These are phyloP conservation scores for Colletotrichum australisinense DNA, from an alignment of 2,329 filamentous ascomycete species.

Conservation along the genomic window DNA sequence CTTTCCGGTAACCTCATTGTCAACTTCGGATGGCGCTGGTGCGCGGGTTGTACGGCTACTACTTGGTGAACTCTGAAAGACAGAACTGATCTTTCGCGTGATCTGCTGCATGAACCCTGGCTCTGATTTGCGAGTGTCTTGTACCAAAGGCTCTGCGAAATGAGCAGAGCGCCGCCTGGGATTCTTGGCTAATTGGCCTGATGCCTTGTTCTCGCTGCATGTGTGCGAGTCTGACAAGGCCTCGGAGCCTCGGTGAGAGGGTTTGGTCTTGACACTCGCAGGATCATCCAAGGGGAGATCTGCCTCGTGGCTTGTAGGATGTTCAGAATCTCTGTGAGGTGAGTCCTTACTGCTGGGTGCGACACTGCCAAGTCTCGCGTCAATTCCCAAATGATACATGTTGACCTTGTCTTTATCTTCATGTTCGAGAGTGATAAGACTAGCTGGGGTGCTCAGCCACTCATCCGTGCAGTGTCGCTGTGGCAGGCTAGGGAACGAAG, in stretches of 20 bases:
- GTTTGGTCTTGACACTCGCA: not conserved
- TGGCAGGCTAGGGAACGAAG: constrained; percentile 47
- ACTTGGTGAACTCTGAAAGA: constrained; percentile 1
- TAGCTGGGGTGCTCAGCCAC: constrained; percentile 42
- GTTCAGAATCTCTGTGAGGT: constrained; percentile 32
- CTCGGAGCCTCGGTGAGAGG: constrained; percentile 7
- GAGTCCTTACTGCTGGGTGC: constrained; percentile 29
- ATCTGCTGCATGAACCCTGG: constrained; percentile 18
- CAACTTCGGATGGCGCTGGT: constrained; percentile 3
- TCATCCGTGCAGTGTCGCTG: constrained; percentile 47
- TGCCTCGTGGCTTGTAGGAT: constrained; percentile 36
- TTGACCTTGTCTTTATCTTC: constrained; percentile 21
- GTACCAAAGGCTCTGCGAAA: not conserved
- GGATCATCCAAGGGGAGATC: constrained; percentile 28
- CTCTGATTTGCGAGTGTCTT: not conserved
- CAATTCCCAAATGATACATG: constrained; percentile 45
- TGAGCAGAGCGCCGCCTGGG: constrained; percentile 2
- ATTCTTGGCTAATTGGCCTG: not conserved
- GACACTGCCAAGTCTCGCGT: constrained; percentile 42
- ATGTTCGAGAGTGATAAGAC: constrained; percentile 11
- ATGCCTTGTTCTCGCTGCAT: too few relatives aligned
- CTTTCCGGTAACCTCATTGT: not conserved
- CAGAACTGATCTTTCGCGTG: constrained; percentile 29
- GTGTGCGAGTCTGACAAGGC: not conserved
- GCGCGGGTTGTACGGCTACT: not conserved